Base-by-base conservation (phyloP, 805 yeast species). In the Lipomyces japonicus region DNA sequence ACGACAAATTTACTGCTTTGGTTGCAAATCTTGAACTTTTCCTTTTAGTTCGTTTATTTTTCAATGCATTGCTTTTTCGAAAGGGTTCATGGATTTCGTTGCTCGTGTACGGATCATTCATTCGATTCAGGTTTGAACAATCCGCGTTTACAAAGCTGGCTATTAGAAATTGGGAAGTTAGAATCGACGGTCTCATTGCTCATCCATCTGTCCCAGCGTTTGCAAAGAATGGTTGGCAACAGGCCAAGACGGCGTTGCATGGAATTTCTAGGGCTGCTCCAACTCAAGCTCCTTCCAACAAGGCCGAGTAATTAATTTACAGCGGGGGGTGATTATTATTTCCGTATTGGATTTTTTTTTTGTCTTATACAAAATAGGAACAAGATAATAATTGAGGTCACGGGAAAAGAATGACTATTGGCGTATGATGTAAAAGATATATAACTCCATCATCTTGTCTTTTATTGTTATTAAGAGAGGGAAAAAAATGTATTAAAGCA, bases 51-150 rank as follows among this genome's bases (percentile, higher is more conserved):
- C 61, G 81, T 42, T 52, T 72, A 31, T 32, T 63, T 16, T 18
- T 63, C 45, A 77, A 84, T 59, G 74, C 82, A 16, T 25, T 84
- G 37, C 62, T 81, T n/a, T 82, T 80, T 71, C 75, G 79, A 64
- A 73, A 70, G 59, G 78, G 80, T 62, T 81, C 90, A 31, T 75
- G 86, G 76, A 58, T 80, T 45, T 62, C 66, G 44, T 57, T 70
- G 34, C 73, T 79, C 2, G 71, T 84, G 28, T 61, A 78, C 31
- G 64, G 77, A 10, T 50, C 78, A 10, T 90, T 90, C 71, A 74
- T 88, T 68, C 86, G 86, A 68, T 67, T 84, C 50, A 79, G 95
- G 68, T 86, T 74, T 65, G 95, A 87, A 64, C 81, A 80, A 59
- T 84, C 93, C 2, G 72, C 79, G 26, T 81, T 80, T 71, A 83